Evolutionary conservation across 805 yeast species (phyloP), one percentile per base, ranked within the genome.

Genomic region (Metschnikowia reukaufii): DNA sequence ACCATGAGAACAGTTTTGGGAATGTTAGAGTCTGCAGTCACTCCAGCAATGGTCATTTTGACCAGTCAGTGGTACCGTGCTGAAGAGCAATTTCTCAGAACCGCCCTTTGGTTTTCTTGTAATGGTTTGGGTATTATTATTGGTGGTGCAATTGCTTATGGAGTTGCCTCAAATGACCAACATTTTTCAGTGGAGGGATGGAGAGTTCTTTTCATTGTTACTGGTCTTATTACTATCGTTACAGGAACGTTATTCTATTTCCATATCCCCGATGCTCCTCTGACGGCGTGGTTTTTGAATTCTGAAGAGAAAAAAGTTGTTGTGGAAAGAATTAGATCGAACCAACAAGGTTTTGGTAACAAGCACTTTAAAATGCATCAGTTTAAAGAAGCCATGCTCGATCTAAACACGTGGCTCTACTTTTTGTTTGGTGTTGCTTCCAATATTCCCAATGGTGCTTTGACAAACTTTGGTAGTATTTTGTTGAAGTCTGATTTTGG

Each of bases 301-400:
- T 74, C 72, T 20, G 62, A 62, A 46, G 86, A 79, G 57, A 74
- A 67, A 41, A 39, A 58, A 34, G 36, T 53, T 10, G 62, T 76
- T 36, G 78, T 79, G 31, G 78, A 73, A 61, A 73, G 83, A 54
- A 79, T 78, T 51, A 76, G 82, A 54, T 56, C 53, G 17, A 81
- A 77, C 63, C 78, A 74, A 55, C 83, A 76, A 52, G 88, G 86
- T 39, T 76, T 77, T 58, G 84, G 84, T 47, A 78, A 74, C 53
- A 74, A 66, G 53, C 64, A 69, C 36, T 79, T 82, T 73, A 81
- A 81, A 57, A 66, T 65, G 70, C 61, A 71, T 44, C 88, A 84
- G 60, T 65, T 80, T 36, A 63, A 59, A 18, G 85, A 82, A 58
- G 77, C 79, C 9, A 44, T 79, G 27, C 54, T 56, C 9, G 88